Evolutionary conservation across 1,284 basidiomycete genomes (phyloP).

Genomic region (Takashimella tepidaria): DNA sequence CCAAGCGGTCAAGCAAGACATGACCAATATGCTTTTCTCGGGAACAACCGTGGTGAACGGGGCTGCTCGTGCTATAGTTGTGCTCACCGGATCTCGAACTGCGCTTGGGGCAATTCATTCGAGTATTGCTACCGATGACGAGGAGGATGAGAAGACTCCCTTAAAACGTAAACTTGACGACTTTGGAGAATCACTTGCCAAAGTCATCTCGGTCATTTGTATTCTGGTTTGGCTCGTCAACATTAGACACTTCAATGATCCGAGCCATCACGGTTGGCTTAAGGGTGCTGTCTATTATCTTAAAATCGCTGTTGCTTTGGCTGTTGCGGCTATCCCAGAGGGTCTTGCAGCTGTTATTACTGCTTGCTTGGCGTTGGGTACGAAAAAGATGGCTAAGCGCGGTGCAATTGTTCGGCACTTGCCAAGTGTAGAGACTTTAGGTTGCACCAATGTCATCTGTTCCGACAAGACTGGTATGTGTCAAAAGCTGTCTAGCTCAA

Average conservation of each 20-base stretch:
- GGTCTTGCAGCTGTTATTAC: conserved; percentile 94
- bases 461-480: conserved; percentile 96
- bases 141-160: conserved; percentile 77
- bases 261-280: conserved; percentile 77
- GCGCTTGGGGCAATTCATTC: conserved; percentile 94
- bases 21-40: conserved; percentile 90
- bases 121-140: conserved; percentile 58
- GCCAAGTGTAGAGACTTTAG: conserved; percentile 92
- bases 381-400: conserved; percentile 96
- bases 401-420: conserved; percentile 93
- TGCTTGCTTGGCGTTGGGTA: conserved; percentile 89
- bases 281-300: conserved; percentile 96
- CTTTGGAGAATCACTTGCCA: conserved; percentile 91
- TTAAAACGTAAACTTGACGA: conserved; percentile 93
- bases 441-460: conserved; percentile 94
- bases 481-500: too few relatives aligned
- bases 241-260: conserved; percentile 87
- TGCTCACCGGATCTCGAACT: conserved; percentile 75
- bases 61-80: conserved; percentile 73
- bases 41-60: conserved; percentile 93
- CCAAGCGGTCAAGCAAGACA: conserved; percentile 88
- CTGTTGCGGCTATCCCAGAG: conserved; percentile 93
- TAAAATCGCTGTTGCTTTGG: conserved; percentile 94
- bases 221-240: conserved; percentile 95
- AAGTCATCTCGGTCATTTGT: conserved; percentile 92